These are phyloP conservation scores for Vigna angularis DNA, from an alignment of 306 rosid genomes.

Conservation along the genomic window DNA sequence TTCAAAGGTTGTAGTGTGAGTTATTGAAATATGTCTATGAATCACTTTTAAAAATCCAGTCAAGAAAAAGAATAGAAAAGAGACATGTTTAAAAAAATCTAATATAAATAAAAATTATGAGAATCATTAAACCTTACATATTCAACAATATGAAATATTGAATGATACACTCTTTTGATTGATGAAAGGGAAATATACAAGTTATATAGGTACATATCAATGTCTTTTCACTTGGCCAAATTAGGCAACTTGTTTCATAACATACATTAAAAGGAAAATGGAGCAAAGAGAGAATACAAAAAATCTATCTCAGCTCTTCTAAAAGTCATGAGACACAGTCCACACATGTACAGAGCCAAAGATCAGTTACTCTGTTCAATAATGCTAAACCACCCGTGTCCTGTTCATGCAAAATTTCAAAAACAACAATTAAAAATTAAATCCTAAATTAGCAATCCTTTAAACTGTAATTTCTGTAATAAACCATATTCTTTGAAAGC, in stretches of 20 bases:
- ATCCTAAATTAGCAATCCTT: not conserved
- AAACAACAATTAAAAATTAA: not conserved
- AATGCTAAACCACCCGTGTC: conserved; percentile 68
- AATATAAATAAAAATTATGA: no score
- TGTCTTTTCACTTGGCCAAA: not conserved
- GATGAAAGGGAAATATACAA: not conserved
- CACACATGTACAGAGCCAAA: not conserved
- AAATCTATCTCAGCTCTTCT: no score
- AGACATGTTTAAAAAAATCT: no score
- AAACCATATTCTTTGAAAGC: no score
- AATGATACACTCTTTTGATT: not conserved
- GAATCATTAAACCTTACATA: no score
- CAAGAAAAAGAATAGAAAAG: no score
- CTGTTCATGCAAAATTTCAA: conserved; percentile 39
- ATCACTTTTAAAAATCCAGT: no score
- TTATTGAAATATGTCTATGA: no score
- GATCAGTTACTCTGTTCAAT: conserved; percentile 33
- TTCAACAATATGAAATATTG: no score
- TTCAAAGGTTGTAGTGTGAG: no score
- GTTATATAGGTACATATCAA: not conserved
- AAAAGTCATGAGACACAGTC: not conserved
- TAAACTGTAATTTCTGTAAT: no score
- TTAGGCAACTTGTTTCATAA: not conserved
- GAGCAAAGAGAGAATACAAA: not conserved
- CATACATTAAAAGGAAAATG: not conserved